Base-by-base conservation (phyloP, 306 rosid genomes). In the Fragaria nilgerrensis region DNA sequence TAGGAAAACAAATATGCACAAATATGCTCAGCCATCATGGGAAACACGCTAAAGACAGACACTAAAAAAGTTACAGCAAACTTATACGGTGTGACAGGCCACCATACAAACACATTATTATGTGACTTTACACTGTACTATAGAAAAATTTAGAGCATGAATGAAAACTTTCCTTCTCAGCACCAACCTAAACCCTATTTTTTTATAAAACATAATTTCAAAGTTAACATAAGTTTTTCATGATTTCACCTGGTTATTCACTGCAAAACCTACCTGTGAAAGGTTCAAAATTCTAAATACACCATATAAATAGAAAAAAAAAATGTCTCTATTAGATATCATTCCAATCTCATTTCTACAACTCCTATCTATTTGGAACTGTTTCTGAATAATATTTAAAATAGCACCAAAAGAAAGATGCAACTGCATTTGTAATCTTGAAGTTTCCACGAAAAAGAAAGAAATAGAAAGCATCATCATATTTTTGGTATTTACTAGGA, bases 1-100 rank as follows among this genome's bases (percentile, higher is more conserved):
- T 78, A 81, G 69, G 43, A 10, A 48, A 70, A 16, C 34, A 59
- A 43, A 84, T n/a, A n/a, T n/a, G n/a, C n/a, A n/a, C n/a, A n/a
- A n/a, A n/a, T 50, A 48, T 34, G 45, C 78, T 75, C 78, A 62
- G 80, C 13, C 68, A 14, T 74, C 41, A 23, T 10, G 32, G 52
- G 37, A 41, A 17, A 15, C 47, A 45, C 32, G 75, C 56, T 25
- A 82, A 8, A 22, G 58, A 12, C 4, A 41, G 39, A 59, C 17
- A 59, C 65, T 32, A 52, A 45, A 23, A 19, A 37, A 39, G 74
- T 11, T 75, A 69, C 43, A 58, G 70, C 20, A 79, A 61, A 73
- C 34, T 72, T 5, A 11, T 52, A 79, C 17, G 3, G 61, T 20
- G 49, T 49, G 66, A 36, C 45, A 49, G 36, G 70, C 47, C 5